phyloP scores from a whole-genome alignment of 106 monocot genomes.

The Allium sativum region DNA sequence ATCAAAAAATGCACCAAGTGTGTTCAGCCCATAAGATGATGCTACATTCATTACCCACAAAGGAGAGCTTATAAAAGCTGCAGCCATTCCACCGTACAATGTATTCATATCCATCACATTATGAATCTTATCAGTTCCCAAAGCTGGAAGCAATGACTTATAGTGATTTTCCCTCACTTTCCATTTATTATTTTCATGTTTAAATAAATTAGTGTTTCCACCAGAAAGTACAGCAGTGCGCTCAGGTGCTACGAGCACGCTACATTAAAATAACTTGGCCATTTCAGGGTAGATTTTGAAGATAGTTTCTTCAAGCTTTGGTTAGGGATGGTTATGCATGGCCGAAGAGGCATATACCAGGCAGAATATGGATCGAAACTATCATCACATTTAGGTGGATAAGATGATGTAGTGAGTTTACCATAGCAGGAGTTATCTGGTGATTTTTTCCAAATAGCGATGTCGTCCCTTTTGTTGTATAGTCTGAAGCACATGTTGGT shows the following conservation, averaged over 20 bases:
- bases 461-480: conserved; percentile 67
- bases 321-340: conserved; percentile 45
- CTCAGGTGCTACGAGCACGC: too few species aligned
- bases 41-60: conserved; percentile 86
- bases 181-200: conserved; percentile 70
- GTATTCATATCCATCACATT: conserved; percentile 90
- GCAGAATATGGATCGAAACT: conserved; percentile 65
- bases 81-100: conserved; percentile 70
- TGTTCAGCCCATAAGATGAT: conserved; percentile 55
- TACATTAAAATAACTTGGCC: conserved; percentile 47
- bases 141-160: conserved; percentile 43
- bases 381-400: conserved; percentile 75
- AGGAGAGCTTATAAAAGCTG: conserved; percentile 39
- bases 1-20: conserved; percentile 62
- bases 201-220: conserved; percentile 46
- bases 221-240: conserved; percentile 47
- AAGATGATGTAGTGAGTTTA: conserved; percentile 33
- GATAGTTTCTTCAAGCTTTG: conserved; percentile 41
- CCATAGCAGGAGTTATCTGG: conserved; percentile 50
- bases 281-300: conserved; percentile 50
- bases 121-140: conserved; percentile 51
- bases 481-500: conserved; percentile 79
- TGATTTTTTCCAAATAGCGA: conserved; percentile 78
- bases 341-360: conserved; percentile 65
- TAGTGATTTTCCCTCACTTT: conserved; percentile 60